Conservation (phyloP, 441 rosid genomes). For the Croton setiger region DNA sequence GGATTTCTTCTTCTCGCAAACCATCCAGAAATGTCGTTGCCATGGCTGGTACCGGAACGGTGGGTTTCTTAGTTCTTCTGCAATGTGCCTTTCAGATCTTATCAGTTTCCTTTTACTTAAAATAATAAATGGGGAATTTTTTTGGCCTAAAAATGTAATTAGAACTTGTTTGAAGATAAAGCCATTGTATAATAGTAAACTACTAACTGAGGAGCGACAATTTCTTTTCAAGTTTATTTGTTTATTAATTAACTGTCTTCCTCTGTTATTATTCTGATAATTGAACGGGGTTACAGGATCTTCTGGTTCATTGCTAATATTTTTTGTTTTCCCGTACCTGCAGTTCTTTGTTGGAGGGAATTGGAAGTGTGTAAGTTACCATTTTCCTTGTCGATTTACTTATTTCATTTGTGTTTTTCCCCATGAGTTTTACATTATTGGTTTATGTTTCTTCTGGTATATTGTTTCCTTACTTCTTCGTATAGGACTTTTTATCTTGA, state of each 20-base stretch:
- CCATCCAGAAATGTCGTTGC: constrained; percentile 57
- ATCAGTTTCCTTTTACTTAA: background rate
- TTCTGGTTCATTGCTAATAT: no score
- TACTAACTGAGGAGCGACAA: background rate
- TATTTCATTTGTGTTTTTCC: background rate
- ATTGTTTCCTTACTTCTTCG: no score
- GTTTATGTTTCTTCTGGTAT: no score
- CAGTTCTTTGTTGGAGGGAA: constrained; percentile 99
- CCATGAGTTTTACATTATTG: background rate
- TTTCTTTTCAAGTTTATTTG: background rate
- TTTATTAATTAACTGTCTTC: no score
- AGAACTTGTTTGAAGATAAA: background rate
- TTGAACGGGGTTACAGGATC: no score
- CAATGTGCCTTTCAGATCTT: background rate
- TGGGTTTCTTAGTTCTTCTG: constrained; percentile 15
- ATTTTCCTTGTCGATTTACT: constrained; percentile 1
- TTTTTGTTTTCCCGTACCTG: constrained; percentile 29
- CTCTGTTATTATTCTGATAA: no score
- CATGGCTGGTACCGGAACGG: constrained; percentile 96
- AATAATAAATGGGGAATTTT: background rate
- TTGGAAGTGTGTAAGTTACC: constrained; percentile 92
- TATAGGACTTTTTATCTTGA: no score
- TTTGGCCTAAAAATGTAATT: background rate
- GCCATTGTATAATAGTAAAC: background rate
- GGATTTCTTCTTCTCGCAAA: constrained; percentile 46